Percentiles rank a stretch among this genome's conserved stretches.
These are phyloP conservation scores for Eutypella sp. DNA, from an alignment of 2,329 filamentous ascomycete species.

Conservation along the genomic window DNA sequence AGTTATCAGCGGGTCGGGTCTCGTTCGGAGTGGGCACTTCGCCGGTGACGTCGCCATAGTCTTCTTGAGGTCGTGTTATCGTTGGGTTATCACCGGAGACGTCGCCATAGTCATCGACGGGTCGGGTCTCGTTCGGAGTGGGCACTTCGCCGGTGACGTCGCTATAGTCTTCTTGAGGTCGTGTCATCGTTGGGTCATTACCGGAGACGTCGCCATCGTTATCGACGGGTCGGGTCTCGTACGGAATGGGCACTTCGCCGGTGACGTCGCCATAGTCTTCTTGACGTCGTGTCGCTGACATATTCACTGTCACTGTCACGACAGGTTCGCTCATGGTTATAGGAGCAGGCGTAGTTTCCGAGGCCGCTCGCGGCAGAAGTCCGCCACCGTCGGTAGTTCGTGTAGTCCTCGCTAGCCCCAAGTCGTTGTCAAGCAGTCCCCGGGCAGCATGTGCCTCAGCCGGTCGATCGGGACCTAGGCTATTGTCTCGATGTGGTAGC, in stretches of 20 bases:
- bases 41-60: not conserved
- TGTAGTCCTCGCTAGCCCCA: not conserved
- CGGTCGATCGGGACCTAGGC: not conserved
- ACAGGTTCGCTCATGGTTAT: constrained; percentile 3
- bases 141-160: not conserved
- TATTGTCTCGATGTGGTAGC: constrained; percentile 10
- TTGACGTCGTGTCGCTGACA: not conserved
- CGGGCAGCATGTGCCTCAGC: not conserved
- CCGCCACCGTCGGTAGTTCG: too few relatives aligned
- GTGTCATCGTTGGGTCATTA: not conserved
- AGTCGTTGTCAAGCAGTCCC: not conserved
- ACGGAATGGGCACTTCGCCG: not conserved
- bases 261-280: not conserved
- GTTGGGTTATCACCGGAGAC: not conserved
- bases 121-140: not conserved
- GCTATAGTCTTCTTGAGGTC: not conserved
- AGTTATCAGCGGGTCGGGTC: not conserved
- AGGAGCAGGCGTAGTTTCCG: too few relatives aligned
- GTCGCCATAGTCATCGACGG: not conserved
- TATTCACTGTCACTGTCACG: not conserved
- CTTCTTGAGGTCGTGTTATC: not conserved
- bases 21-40: not conserved
- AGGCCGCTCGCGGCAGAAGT: too few relatives aligned
- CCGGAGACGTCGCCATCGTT: not conserved
- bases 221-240: not conserved